These are phyloP conservation scores for Urochloa ruziziensis DNA, from an alignment of 176 grass and related monocot species.

Conservation along the genomic window DNA sequence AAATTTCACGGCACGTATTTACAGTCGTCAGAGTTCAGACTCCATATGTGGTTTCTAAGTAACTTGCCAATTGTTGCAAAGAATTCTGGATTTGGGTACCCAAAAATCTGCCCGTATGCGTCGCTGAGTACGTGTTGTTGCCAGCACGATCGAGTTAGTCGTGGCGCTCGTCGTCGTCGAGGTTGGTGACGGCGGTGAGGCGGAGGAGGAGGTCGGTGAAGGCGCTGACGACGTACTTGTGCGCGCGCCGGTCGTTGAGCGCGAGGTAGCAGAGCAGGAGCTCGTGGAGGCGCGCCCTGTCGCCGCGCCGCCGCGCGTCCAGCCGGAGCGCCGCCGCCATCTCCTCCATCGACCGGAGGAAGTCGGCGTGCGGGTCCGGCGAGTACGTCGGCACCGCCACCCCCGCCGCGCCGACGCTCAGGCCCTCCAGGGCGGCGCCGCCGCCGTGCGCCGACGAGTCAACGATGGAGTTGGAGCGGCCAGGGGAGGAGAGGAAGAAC, in stretches of 20 bases:
- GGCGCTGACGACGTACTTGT: constrained; percentile 91
- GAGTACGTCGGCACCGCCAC: constrained; percentile 93
- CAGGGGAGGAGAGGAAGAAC: constrained; percentile 75
- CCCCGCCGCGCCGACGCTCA: constrained; percentile 51
- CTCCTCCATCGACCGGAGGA: constrained; percentile 92
- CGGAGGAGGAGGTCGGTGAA: constrained; percentile 91
- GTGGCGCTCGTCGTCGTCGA: constrained; percentile 11
- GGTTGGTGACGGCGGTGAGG: constrained; percentile 34
- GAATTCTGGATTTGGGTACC: not conserved
- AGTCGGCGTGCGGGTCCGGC: constrained; percentile 87
- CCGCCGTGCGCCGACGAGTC: constrained; percentile 50
- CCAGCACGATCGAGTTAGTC: not conserved
- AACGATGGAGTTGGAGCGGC: constrained; percentile 82
- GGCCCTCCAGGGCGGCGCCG: not conserved
- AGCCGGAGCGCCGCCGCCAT: constrained; percentile 77
- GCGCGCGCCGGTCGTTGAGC: constrained; percentile 78
- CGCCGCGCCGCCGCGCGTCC: constrained; percentile 49
- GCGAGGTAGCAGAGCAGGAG: constrained; percentile 97
- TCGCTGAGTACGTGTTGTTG: not conserved
- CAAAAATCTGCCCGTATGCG: constrained; percentile 12
- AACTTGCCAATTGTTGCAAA: not conserved
- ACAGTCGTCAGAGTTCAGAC: not conserved
- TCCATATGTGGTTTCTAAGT: not conserved
- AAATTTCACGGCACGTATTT: not conserved
- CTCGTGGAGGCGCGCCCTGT: constrained; percentile 79